These are phyloP conservation scores for Syncephalastrum sp. DNA, from an alignment of 371 early-diverging fungal genomes.

Conservation along the genomic window DNA sequence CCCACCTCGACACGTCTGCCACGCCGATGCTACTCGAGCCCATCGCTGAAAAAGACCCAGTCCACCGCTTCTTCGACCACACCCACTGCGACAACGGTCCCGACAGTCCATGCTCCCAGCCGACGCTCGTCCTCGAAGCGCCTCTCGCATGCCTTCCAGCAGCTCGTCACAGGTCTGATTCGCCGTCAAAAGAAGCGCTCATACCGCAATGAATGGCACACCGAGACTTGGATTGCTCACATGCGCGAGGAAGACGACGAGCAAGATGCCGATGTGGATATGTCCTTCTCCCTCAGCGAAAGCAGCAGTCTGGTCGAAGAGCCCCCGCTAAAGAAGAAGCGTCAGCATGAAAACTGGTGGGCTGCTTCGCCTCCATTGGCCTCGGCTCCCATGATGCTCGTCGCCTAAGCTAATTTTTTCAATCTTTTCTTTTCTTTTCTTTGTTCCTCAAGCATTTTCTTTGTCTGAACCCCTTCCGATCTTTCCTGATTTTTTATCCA, in stretches of 20 bases:
- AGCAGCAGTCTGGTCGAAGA: background rate
- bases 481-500: too few relatives aligned
- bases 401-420: too few relatives aligned
- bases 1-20: slow-evolving; percentile 6
- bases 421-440: too few relatives aligned
- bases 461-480: too few relatives aligned
- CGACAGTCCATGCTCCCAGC: background rate
- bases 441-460: too few relatives aligned
- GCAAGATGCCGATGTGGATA: slow-evolving; percentile 1
- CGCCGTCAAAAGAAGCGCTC: slow-evolving; percentile 11
- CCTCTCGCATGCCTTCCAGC: slow-evolving; percentile 14
- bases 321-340: background rate
- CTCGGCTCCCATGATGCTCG: too few relatives aligned
- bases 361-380: slow-evolving; percentile 14
- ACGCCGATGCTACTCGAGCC: slow-evolving; percentile 19
- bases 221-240: slow-evolving; percentile 13
- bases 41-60: slow-evolving; percentile 3
- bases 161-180: slow-evolving; percentile 10
- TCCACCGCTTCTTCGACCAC: background rate
- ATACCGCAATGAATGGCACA: slow-evolving; percentile 9
- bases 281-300: too few relatives aligned
- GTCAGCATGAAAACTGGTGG: slow-evolving; percentile 20
- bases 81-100: background rate
- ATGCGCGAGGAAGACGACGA: slow-evolving; percentile 12
- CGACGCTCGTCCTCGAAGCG: slow-evolving; percentile 17